Evolutionary conservation across 2,329 filamentous ascomycete genomes (phyloP).

Genomic region (Pseudocercospora crystallina): DNA sequence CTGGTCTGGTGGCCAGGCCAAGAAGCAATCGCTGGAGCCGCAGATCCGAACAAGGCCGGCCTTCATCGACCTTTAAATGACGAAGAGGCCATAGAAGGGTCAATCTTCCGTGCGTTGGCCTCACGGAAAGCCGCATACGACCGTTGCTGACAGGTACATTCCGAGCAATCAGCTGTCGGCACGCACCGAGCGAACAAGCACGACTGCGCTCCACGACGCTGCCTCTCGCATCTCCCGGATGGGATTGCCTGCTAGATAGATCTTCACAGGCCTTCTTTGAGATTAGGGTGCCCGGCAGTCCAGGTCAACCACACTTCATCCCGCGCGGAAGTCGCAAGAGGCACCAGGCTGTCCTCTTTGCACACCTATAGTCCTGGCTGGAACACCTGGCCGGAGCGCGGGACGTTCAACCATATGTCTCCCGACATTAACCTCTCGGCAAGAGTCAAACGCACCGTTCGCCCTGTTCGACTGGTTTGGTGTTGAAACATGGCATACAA

Average conservation of each 20-base stretch:
- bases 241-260: slow-evolving; percentile 13
- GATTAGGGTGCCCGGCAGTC: slow-evolving; percentile 10
- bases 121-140: slow-evolving; percentile 14
- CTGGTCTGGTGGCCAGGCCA: too few relatives aligned
- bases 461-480: slow-evolving; percentile 15
- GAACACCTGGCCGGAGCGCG: slow-evolving; percentile 20
- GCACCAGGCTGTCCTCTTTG: slow-evolving; percentile 16
- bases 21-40: too few relatives aligned
- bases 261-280: not conserved
- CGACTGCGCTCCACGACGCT: slow-evolving; percentile 11
- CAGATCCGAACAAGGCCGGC: not conserved
- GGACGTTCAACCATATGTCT: slow-evolving; percentile 16
- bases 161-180: slow-evolving; percentile 17
- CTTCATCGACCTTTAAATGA: not conserved
- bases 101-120: slow-evolving; percentile 12
- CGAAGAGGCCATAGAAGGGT: not conserved
- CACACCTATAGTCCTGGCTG: slow-evolving; percentile 17
- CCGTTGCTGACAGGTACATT: slow-evolving; percentile 22
- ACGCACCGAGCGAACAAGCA: slow-evolving; percentile 19
- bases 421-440: slow-evolving; percentile 19
- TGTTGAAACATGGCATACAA: slow-evolving; percentile 23
- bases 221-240: slow-evolving; percentile 9
- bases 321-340: slow-evolving; percentile 20
- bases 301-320: slow-evolving; percentile 17
- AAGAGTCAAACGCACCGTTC: slow-evolving; percentile 23